phyloP scores from a whole-genome alignment of 345 rosid genomes.

The Lepidium sativum region DNA sequence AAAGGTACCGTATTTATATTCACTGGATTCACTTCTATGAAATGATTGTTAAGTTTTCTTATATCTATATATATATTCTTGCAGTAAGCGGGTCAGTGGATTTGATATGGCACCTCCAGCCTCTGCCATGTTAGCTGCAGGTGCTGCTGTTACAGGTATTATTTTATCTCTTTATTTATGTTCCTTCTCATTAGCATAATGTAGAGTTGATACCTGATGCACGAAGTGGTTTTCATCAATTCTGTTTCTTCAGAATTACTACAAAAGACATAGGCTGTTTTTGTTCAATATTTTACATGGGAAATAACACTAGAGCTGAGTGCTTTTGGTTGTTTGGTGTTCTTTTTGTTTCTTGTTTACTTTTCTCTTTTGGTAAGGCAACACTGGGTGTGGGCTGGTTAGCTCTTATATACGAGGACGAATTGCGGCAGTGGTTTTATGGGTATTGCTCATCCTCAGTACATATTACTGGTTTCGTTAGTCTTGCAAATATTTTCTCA shows the following conservation, averaged over 20 bases:
- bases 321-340: slow-evolving; percentile 54
- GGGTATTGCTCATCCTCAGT: slow-evolving; percentile 81
- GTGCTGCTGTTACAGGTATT: slow-evolving; percentile 52
- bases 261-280: slow-evolving; percentile 16
- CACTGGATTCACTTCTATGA: slow-evolving; percentile 20
- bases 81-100: slow-evolving; percentile 77
- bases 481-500: slow-evolving; percentile 30
- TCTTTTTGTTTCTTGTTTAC: slow-evolving; percentile 69
- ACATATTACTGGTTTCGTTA: slow-evolving; percentile 57
- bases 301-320: slow-evolving; percentile 56
- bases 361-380: slow-evolving; percentile 73
- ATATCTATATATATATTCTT: slow-evolving; percentile 25
- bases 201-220: slow-evolving; percentile 41
- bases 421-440: slow-evolving; percentile 59
- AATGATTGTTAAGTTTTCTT: background rate
- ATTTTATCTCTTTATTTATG: background rate
- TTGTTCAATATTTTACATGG: slow-evolving; percentile 31
- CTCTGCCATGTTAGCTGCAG: slow-evolving; percentile 62
- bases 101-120: slow-evolving; percentile 89
- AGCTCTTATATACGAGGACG: slow-evolving; percentile 70
- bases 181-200: slow-evolving; percentile 37
- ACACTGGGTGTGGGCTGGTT: slow-evolving; percentile 83
- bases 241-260: background rate
- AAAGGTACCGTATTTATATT: slow-evolving; percentile 46
- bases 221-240: slow-evolving; percentile 50